Percentiles rank a stretch among this genome's conserved stretches.
These are phyloP conservation scores for Trichoderma gamsii DNA, from an alignment of 495 filamentous ascomycete genomes.

Conservation along the genomic window DNA sequence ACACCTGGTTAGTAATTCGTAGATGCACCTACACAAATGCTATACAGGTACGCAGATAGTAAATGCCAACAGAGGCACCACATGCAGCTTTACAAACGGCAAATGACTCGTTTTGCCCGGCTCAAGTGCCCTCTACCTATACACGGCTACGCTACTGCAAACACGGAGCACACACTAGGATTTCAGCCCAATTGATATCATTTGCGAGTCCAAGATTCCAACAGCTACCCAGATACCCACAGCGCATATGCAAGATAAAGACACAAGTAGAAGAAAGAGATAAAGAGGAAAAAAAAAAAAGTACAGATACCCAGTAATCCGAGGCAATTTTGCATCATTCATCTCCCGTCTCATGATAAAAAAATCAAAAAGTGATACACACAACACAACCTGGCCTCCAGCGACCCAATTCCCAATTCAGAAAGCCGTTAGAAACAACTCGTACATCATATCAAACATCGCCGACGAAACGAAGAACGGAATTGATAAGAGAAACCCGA, in stretches of 20 bases:
- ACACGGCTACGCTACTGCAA: not conserved
- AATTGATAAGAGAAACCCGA: too few species aligned
- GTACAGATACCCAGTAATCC: not conserved
- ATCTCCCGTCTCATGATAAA: not conserved
- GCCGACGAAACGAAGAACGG: too few species aligned
- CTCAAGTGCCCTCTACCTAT: not conserved
- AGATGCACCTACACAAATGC: too few species aligned
- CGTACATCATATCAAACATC: too few species aligned
- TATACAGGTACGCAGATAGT: not conserved
- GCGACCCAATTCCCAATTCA: not conserved
- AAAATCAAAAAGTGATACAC: not conserved
- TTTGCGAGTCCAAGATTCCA: not conserved
- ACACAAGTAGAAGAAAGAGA: not conserved
- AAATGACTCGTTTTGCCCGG: not conserved
- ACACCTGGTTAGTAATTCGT: too few species aligned
- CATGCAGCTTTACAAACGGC: not conserved
- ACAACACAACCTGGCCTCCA: not conserved
- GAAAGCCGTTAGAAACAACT: too few species aligned
- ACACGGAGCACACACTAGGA: not conserved
- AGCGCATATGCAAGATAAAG: slow-evolving; percentile 5
- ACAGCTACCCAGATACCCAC: slow-evolving; percentile 4
- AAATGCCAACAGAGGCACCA: not conserved
- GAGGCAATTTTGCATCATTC: not conserved
- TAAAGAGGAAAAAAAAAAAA: too few species aligned
- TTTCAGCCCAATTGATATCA: not conserved